Evolutionary conservation across 1,139 yeast species (phyloP).

Genomic region (Blastobotrys illinoisensis): DNA sequence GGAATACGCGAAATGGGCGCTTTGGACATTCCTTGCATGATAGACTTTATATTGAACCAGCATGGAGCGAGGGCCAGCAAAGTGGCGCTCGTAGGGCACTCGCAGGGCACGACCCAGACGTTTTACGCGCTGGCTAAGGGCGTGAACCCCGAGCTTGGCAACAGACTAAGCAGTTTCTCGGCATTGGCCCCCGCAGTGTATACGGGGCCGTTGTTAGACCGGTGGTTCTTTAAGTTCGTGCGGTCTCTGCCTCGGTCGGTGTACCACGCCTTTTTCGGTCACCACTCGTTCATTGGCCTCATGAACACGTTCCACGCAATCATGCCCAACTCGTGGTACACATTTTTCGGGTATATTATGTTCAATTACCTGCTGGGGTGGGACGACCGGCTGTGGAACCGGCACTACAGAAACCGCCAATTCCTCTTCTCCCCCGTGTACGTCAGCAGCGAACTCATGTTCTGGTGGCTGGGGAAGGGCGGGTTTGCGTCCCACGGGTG

Average conservation of each 20-base stretch:
- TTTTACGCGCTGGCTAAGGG: slow-evolving; percentile 53
- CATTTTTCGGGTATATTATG: slow-evolving; percentile 65
- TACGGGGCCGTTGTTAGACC: slow-evolving; percentile 65
- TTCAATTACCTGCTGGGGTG: slow-evolving; percentile 82
- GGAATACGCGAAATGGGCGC: slow-evolving; percentile 74
- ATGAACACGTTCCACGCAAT: slow-evolving; percentile 32
- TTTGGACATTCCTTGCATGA: slow-evolving; percentile 68
- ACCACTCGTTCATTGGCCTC: slow-evolving; percentile 31
- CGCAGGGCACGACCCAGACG: slow-evolving; percentile 89
- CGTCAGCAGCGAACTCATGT: slow-evolving; percentile 74
- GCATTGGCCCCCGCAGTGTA: slow-evolving; percentile 88
- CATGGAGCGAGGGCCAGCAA: slow-evolving; percentile 40
- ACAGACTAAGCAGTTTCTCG: slow-evolving; percentile 57
- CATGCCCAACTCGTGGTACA: slow-evolving; percentile 46
- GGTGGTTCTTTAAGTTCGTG: slow-evolving; percentile 44
- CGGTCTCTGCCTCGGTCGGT: slow-evolving; percentile 20
- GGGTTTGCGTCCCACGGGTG: slow-evolving; percentile 53
- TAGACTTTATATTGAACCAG: slow-evolving; percentile 48
- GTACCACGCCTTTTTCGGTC: slow-evolving; percentile 48
- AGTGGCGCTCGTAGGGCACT: slow-evolving; percentile 69
- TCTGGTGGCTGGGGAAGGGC: slow-evolving; percentile 72
- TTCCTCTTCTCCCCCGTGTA: slow-evolving; percentile 83
- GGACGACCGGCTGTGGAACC: slow-evolving; percentile 77
- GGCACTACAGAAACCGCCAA: slow-evolving; percentile 58
- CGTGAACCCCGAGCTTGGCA: slow-evolving; percentile 40